A percentile compares a stretch with the other conserved stretches of the same genome.
phyloP scores from a whole-genome alignment of 2,329 filamentous ascomycete genomes.

The Dothideomycetidae sp. region DNA sequence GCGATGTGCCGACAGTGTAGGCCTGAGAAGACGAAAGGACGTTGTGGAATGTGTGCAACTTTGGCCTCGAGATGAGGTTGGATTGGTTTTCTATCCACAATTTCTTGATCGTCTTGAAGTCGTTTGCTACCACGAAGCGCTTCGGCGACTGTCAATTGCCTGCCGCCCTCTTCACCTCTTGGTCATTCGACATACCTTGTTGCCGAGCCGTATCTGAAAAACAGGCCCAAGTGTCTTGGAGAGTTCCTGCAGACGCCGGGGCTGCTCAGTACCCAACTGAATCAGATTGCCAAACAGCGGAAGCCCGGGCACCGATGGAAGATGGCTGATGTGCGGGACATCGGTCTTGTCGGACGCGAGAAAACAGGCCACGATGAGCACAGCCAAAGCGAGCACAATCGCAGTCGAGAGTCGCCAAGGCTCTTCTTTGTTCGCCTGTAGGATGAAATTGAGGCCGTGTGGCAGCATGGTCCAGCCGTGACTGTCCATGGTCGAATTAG shows the following conservation, averaged over 20 bases:
- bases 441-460: too few species aligned
- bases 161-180: background rate
- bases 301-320: conserved; percentile 34
- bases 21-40: conserved; percentile 64
- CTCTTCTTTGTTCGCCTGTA: too few species aligned
- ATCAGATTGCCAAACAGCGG: conserved; percentile 34
- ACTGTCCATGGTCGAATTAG: too few species aligned
- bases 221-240: conserved; percentile 36
- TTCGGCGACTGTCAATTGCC: conserved; percentile 21
- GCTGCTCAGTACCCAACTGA: conserved; percentile 33
- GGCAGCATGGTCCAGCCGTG: too few species aligned
- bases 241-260: conserved; percentile 32
- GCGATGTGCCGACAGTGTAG: conserved; percentile 70
- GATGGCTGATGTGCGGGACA: conserved; percentile 33
- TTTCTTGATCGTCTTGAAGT: conserved; percentile 56
- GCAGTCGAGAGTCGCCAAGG: too few species aligned
- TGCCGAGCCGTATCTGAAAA: conserved; percentile 46
- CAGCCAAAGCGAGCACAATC: too few species aligned
- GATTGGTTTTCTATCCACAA: conserved; percentile 71
- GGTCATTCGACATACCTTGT: conserved; percentile 33
- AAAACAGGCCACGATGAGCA: too few species aligned
- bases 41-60: conserved; percentile 66
- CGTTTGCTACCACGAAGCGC: conserved; percentile 65
- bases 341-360: conserved; percentile 34
- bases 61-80: conserved; percentile 61